Evolutionary conservation across 1,284 basidiomycete genomes (phyloP), one percentile per base, ranked within the genome.

Genomic region (Tilletiaria anomala): DNA sequence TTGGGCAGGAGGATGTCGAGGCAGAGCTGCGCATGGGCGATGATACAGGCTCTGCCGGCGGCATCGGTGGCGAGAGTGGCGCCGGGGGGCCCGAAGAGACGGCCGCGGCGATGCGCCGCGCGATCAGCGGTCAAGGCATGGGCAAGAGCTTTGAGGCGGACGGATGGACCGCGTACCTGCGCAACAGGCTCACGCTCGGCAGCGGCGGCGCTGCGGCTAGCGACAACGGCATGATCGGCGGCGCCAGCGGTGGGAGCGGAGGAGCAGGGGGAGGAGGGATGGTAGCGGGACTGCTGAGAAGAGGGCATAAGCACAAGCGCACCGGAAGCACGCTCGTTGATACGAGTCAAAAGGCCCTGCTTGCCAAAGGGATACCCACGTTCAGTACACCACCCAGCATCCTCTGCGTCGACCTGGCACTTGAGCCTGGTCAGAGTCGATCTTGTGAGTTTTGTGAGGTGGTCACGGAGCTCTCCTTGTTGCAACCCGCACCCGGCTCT

Each of bases 311-410:
- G 15, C 68, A 68, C 41, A 57, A 68, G 35, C 50, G 65, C 23
- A 67, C 65, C 40, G 67, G 74, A 1, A 78, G 78, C 12, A 76
- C 76, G 2, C 68, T 82, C 48, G 74, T 77, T 1, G 81, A 84
- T 29, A 47, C 65, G 14, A 52, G 58, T 16, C 51, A 57, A 3
- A 58, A 58, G n/a, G 65, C 59, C 6, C 37, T 64, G n/a, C 43
- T 51, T 19, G 57, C 52, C 32, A 69, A 71, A 4, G 78, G 78
- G 1, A 69, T 89, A 6, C 84, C 85, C 1, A 82, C 81, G 1
- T 78, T 87, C 34, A 78, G 83, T 44, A 76, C 80, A 2, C 83
- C 80, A 47, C 83, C 83, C 2, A 75, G 79, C 32, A 82, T 89
- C 75, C 72, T 91, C 14, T 83, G 78, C 0, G 82, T 89, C 0